phyloP scores from a whole-genome alignment of 1,139 yeast species.

The Debaryomyces subglobosus region DNA sequence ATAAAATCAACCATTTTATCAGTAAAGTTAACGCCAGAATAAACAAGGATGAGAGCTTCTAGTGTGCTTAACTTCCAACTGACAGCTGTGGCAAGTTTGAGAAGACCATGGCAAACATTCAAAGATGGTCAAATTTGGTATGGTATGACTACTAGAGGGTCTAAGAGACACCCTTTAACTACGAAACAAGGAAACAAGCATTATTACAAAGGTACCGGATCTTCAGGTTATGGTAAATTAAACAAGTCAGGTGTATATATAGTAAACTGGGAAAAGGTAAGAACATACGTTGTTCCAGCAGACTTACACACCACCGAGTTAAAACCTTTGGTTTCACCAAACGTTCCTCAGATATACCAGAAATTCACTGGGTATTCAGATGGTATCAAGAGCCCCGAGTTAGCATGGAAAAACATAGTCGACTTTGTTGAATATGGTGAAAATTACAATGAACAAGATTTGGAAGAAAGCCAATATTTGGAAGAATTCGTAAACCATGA shows the following conservation, averaged over 20 bases:
- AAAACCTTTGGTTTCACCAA: constrained; percentile 73
- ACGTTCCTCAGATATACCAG: constrained; percentile 71
- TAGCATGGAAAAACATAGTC: constrained; percentile 71
- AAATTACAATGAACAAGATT: constrained; percentile 42
- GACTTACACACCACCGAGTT: constrained; percentile 47
- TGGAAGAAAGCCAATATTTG: constrained; percentile 39
- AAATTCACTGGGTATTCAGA: constrained; percentile 67
- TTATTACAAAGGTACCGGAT: constrained; percentile 93
- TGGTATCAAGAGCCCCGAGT: constrained; percentile 74
- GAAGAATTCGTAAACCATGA: constrained; percentile 49
- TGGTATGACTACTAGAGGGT: constrained; percentile 75
- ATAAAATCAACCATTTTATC: background rate
- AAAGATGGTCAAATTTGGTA: constrained; percentile 85
- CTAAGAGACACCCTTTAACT: constrained; percentile 82
- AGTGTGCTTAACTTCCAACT: constrained; percentile 54
- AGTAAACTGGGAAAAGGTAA: constrained; percentile 81
- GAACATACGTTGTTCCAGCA: constrained; percentile 87
- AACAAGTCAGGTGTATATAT: constrained; percentile 75
- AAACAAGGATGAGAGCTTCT: constrained; percentile 54
- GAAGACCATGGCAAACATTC: constrained; percentile 89
- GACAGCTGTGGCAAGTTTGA: constrained; percentile 53
- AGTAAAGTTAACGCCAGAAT: background rate
- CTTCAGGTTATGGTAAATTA: constrained; percentile 87
- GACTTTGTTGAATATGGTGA: constrained; percentile 79
- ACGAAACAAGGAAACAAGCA: constrained; percentile 95